phyloP scores from a whole-genome alignment of 208 protist species.

The Crithidia acanthocephali region DNA sequence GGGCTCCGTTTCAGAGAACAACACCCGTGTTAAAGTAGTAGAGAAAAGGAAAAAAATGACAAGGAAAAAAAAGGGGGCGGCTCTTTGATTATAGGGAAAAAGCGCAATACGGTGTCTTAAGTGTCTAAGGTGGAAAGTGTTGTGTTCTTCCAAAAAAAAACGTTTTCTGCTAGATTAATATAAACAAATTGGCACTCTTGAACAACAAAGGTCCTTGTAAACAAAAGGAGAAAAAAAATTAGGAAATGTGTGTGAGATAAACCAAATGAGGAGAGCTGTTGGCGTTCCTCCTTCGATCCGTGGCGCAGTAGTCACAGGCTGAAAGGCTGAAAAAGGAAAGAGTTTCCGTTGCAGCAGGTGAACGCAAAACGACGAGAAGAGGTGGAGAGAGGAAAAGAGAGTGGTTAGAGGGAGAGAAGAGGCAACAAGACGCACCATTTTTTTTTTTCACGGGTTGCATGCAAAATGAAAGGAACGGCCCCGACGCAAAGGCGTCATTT shows the following conservation, averaged over 20 bases:
- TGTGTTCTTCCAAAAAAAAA: too few relatives aligned
- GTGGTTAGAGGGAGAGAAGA: not conserved
- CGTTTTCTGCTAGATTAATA: not conserved
- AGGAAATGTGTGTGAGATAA: not conserved
- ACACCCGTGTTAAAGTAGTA: too few relatives aligned
- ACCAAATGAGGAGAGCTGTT: not conserved
- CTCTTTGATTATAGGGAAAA: too few relatives aligned
- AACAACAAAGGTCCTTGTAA: not conserved
- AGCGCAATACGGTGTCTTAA: too few relatives aligned
- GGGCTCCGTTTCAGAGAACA: too few relatives aligned
- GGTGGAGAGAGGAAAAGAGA: not conserved
- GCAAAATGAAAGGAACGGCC: too few relatives aligned
- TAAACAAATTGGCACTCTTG: too few relatives aligned
- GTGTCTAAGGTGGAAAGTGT: too few relatives aligned
- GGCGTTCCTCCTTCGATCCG: not conserved
- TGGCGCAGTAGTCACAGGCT: not conserved
- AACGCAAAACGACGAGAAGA: not conserved
- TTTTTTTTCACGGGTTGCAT: too few relatives aligned
- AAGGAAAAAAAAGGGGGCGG: too few relatives aligned
- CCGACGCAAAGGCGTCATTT: too few relatives aligned
- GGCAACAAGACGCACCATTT: too few relatives aligned
- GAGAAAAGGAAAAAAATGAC: slow-evolving; percentile 8
- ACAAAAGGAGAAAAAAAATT: not conserved
- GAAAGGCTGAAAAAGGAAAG: not conserved
- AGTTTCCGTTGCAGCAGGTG: not conserved